Base-by-base conservation (phyloP, 2,329 filamentous ascomycete genomes). In the Pleurostoma richardsiae region DNA sequence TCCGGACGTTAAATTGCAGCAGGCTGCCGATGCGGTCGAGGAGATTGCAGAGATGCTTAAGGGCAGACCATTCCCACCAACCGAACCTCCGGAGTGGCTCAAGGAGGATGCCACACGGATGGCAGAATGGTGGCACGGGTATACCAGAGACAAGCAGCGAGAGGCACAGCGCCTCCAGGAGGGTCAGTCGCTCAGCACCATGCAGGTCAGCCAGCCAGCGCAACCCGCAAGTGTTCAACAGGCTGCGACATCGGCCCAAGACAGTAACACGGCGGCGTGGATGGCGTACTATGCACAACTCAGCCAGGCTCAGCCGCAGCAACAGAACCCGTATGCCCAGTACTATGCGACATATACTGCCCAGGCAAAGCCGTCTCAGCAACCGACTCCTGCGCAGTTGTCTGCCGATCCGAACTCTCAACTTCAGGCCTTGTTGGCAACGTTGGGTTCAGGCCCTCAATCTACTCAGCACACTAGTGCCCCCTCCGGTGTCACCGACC, bases 71-170 rank as follows among this genome's bases (percentile, higher is more conserved):
- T 77, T 68, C 49, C 78, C 77, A 10, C 62, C 77, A 3, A 71
- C 57, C 2, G 69, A 75, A 40, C 74, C 79, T 4, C 77, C 80
- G 1, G 69, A 71, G 19, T 79, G 77, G 70, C 69, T 82, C 52
- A 62, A 61, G 7, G 62, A 71, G 27, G 67, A 75, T 30, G 59
- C 69, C 3, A 71, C 72, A 30, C 70, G 70, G 50, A 64, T 73
- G 0, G 69, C 71, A 7, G 71, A 78, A 51, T 83, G 79, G 78
- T 74, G 72, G 64, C 60, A 70, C 8, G 76, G 75, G 0, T 74
- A 71, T 50, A 58, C 62, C 33, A 60, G 59, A 40, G 66, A 70
- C 41, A 60, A 62, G 33, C 51, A 54, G 44, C 54, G 52, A 10
- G 43, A 45, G 10, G 53, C 47, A 38, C 47, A 53, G 27, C 42